Evolutionary conservation across 306 rosid species (phyloP), one percentile per base, ranked within the genome.

Genomic region (Casuarina equisetifolia): DNA sequence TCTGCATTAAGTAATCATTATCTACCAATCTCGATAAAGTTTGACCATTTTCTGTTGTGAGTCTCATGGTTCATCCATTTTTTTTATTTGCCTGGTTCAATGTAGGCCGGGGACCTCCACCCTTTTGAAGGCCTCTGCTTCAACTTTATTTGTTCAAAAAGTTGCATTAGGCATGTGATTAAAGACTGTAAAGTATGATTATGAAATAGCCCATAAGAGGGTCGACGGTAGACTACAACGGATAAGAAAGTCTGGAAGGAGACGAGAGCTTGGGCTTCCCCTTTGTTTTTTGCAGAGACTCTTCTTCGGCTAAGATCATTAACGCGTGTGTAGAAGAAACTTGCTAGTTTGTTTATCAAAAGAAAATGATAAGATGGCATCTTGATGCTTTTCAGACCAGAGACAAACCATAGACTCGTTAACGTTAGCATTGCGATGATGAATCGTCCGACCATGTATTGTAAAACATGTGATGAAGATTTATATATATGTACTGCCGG

Each of bases 41-140:
- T 5, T 11, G 68, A 62, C 40, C 68, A 35, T 35, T 35, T 35
- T 35, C 44, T 62, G 13, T 1, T 35, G 15, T 62, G 35, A 3
- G 69, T 35, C 36, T 15, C 9, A 48, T 62, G 17, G 69, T 35
- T 62, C 44, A 25, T 25, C 6, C 69, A 62, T 35, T n/a, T 62
- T 62, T 43, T 40, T 66, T 42, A 17, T n/a, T 6, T 39, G 70
- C 70, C 49, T 40, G 40, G 25, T 9, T 66, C 15, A n/a, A 15
- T 7, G 7, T 66, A 66, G 71, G 49, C 3, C 42, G 71, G 71
- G 71, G 71, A 66, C 71, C 69, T 62, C 44, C 6, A 62, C 39
- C 43, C 20, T 66, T 42, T 42, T 43, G n/a, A 66, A 40, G 50
- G 71, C 71, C 71, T 40, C 40, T 40, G 17, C 20, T 3, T 40